These are phyloP conservation scores for Coniochaeta ligniaria DNA, from an alignment of 2,329 filamentous ascomycete genomes.

Conservation along the genomic window DNA sequence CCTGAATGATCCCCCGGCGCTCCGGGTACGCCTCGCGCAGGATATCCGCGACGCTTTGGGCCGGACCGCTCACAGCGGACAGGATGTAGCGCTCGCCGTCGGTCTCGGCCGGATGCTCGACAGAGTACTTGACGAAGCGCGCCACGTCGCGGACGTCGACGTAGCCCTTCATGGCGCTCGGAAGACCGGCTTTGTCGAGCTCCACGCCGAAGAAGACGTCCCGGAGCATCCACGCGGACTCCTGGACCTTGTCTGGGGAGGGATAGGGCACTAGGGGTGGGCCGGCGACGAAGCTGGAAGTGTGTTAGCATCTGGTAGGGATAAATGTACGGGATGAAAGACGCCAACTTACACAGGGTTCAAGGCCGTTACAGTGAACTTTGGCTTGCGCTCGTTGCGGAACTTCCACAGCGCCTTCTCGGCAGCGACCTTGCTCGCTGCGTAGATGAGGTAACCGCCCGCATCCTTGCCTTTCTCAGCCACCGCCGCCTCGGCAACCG, in stretches of 20 bases:
- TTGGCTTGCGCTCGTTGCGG: constrained; percentile 23
- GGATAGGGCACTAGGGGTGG: constrained; percentile 26
- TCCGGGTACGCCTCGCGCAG: constrained; percentile 27
- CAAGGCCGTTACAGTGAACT: constrained; percentile 28
- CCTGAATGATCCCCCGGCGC: constrained; percentile 22
- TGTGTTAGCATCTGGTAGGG: not conserved
- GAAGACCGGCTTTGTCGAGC: constrained; percentile 12
- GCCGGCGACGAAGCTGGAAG: constrained; percentile 28
- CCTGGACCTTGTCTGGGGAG: constrained; percentile 20
- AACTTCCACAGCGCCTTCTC: constrained; percentile 26
- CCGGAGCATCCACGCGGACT: constrained; percentile 24
- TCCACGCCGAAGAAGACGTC: constrained; percentile 24
- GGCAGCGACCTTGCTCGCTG: constrained; percentile 21
- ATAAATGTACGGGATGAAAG: not conserved
- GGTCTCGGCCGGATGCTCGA: constrained; percentile 24
- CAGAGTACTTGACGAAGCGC: constrained; percentile 26
- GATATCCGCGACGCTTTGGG: constrained; percentile 34
- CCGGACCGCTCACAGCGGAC: constrained; percentile 18
- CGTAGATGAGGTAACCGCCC: constrained; percentile 15
- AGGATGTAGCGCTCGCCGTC: constrained; percentile 34
- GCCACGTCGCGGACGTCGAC: constrained; percentile 40
- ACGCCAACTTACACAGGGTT: constrained; percentile 28
- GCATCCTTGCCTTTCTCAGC: constrained; percentile 10
- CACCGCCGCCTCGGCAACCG: constrained; percentile 7
- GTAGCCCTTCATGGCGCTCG: constrained; percentile 16